These are phyloP conservation scores for Ceriops decandra DNA, from an alignment of 345 rosid species.

Conservation along the genomic window DNA sequence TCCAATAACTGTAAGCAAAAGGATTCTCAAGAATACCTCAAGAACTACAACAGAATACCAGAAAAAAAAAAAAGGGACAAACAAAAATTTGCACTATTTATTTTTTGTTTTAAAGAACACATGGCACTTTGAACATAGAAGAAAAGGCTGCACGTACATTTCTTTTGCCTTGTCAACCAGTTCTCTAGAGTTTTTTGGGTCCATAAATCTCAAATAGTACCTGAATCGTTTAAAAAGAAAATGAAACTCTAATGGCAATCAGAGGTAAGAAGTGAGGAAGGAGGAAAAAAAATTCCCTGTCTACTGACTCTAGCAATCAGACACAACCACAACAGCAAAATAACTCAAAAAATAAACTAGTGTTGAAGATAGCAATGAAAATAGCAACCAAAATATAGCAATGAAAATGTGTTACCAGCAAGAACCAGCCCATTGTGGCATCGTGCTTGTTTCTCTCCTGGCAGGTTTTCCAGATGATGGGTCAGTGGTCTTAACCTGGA, in stretches of 20 bases:
- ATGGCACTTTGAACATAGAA: not conserved
- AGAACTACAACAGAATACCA: not conserved
- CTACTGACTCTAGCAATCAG: too few relatives aligned
- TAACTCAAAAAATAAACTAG: too few relatives aligned
- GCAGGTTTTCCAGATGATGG: slow-evolving; percentile 70
- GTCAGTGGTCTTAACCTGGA: slow-evolving; percentile 62
- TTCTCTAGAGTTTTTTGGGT: slow-evolving; percentile 66
- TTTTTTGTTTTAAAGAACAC: not conserved
- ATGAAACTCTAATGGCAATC: slow-evolving; percentile 6
- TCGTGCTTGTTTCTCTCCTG: slow-evolving; percentile 89
- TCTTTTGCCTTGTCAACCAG: slow-evolving; percentile 77
- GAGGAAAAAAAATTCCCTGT: not conserved
- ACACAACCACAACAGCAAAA: too few relatives aligned
- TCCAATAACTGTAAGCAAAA: slow-evolving; percentile 65
- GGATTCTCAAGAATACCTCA: slow-evolving; percentile 8
- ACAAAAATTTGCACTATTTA: not conserved
- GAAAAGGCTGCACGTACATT: slow-evolving; percentile 42
- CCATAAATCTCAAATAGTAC: slow-evolving; percentile 98
- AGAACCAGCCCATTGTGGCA: slow-evolving; percentile 99
- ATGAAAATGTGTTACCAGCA: slow-evolving; percentile 58
- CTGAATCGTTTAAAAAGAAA: slow-evolving; percentile 34
- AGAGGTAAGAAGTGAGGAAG: not conserved
- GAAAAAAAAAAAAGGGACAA: not conserved
- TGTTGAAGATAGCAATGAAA: not conserved
- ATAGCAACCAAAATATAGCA: too few relatives aligned